These are phyloP conservation scores for Kwoniella shivajii DNA, from an alignment of 1,284 basidiomycete species.

Conservation along the genomic window DNA sequence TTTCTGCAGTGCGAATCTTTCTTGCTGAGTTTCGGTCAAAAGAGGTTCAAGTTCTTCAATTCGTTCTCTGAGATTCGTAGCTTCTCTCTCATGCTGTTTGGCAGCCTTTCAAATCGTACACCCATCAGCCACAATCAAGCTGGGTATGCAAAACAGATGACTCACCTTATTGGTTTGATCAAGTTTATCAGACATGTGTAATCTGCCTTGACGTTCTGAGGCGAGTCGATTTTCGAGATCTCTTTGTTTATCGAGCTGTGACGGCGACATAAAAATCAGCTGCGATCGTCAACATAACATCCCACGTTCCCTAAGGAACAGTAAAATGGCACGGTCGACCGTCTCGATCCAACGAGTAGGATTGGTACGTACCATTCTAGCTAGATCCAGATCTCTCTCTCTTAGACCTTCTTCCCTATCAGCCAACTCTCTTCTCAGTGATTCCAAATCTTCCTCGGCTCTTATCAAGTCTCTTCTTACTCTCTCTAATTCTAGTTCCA, in stretches of 20 bases:
- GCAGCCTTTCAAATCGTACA: slow-evolving; percentile 48
- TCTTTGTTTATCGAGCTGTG: slow-evolving; percentile 69
- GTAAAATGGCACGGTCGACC: no score
- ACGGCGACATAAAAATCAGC: background rate
- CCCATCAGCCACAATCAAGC: background rate
- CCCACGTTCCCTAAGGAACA: no score
- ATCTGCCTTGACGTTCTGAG: slow-evolving; percentile 76
- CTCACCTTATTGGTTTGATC: slow-evolving; percentile 64
- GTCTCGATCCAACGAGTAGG: background rate
- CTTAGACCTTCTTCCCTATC: slow-evolving; percentile 66
- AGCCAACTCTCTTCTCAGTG: slow-evolving; percentile 71
- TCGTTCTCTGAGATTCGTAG: slow-evolving; percentile 62
- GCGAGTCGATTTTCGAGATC: slow-evolving; percentile 75
- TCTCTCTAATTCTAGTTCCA: slow-evolving; percentile 88
- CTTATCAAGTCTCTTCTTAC: slow-evolving; percentile 80
- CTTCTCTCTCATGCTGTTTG: slow-evolving; percentile 68
- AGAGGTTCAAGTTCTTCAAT: slow-evolving; percentile 77
- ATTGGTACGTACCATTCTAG: slow-evolving; percentile 63
- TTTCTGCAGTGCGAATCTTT: slow-evolving; percentile 68
- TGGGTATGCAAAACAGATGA: background rate
- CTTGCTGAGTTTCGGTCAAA: slow-evolving; percentile 79
- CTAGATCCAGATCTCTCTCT: slow-evolving; percentile 69
- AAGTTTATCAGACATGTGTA: slow-evolving; percentile 85
- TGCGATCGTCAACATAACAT: no score
- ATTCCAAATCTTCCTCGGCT: slow-evolving; percentile 75